Conservation (phyloP, 306 rosid species). For the Mucuna pruriens region DNA sequence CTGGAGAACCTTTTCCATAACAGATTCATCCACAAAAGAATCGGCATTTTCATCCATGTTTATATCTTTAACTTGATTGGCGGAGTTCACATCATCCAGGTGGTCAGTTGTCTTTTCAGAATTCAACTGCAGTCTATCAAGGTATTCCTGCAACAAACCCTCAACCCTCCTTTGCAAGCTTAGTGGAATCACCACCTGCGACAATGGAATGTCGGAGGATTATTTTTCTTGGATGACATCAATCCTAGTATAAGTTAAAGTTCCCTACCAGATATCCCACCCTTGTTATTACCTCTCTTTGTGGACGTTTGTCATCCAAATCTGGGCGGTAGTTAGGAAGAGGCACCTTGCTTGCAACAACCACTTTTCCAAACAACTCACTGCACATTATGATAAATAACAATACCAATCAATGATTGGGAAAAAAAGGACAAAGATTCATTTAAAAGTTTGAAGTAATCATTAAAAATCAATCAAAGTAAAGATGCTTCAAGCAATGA, state of each 20-base stretch:
- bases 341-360: constrained; percentile 96
- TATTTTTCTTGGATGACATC: constrained; percentile 27
- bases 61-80: constrained; percentile 52
- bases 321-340: constrained; percentile 98
- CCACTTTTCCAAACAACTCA: constrained; percentile 87
- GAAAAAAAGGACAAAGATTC: neutral
- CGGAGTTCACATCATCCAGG: constrained; percentile 49
- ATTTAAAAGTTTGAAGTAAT: constrained; percentile 1
- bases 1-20: constrained; percentile 97
- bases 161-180: constrained; percentile 97
- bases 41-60: constrained; percentile 58
- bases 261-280: neutral
- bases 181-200: constrained; percentile 82
- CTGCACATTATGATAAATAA: constrained; percentile 46
- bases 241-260: constrained; percentile 23
- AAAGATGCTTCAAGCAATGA: constrained; percentile 20
- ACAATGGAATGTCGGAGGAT: constrained; percentile 22
- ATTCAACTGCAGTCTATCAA: constrained; percentile 68
- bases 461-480: constrained; percentile 3
- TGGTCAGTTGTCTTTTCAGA: constrained; percentile 50
- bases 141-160: constrained; percentile 86
- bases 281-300: constrained; percentile 78
- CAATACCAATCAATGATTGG: constrained; percentile 15
- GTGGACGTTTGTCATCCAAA: constrained; percentile 98
- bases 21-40: constrained; percentile 79